Evolutionary conservation across 768 basidiomycete species (phyloP).

Genomic region (Saitozyma podzolica): DNA sequence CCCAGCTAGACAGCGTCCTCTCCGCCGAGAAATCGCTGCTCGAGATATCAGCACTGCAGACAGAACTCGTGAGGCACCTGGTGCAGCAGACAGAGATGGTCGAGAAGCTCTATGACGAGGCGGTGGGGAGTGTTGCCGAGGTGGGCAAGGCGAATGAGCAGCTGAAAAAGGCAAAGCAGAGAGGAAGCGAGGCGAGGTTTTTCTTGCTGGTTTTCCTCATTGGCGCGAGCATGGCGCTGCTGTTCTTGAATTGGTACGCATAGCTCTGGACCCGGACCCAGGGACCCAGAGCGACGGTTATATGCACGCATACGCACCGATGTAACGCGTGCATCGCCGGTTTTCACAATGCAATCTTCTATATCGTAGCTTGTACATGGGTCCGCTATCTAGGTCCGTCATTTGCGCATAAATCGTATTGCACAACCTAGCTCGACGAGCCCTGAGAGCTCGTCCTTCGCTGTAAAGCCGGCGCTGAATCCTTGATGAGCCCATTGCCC

Average conservation of each 20-base stretch:
- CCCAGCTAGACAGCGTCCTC: constrained; percentile 83
- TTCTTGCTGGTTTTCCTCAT: constrained; percentile 90
- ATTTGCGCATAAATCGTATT: too few species aligned
- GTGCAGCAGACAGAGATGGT: constrained; percentile 87
- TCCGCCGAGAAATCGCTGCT: constrained; percentile 86
- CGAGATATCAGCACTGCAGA: constrained; percentile 91
- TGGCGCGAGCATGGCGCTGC: constrained; percentile 82
- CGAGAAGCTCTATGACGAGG: constrained; percentile 92
- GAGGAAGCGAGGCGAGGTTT: constrained; percentile 80
- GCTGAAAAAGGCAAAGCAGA: constrained; percentile 80
- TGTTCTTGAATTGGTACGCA: constrained; percentile 87
- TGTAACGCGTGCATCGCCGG: too few species aligned
- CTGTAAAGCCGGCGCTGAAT: too few species aligned
- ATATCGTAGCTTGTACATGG: too few species aligned
- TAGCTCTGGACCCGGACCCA: background rate
- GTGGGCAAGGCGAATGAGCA: constrained; percentile 89
- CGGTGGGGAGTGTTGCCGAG: constrained; percentile 77
- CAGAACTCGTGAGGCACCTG: constrained; percentile 84
- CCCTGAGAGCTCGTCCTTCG: too few species aligned
- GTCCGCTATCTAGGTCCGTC: too few species aligned
- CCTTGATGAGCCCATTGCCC: too few species aligned
- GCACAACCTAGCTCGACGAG: too few species aligned
- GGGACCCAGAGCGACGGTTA: too few species aligned
- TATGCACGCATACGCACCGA: too few species aligned
- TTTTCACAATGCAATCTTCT: too few species aligned